phyloP scores from a whole-genome alignment of 2,329 filamentous ascomycete genomes.

The Pestalotiopsis sp. region DNA sequence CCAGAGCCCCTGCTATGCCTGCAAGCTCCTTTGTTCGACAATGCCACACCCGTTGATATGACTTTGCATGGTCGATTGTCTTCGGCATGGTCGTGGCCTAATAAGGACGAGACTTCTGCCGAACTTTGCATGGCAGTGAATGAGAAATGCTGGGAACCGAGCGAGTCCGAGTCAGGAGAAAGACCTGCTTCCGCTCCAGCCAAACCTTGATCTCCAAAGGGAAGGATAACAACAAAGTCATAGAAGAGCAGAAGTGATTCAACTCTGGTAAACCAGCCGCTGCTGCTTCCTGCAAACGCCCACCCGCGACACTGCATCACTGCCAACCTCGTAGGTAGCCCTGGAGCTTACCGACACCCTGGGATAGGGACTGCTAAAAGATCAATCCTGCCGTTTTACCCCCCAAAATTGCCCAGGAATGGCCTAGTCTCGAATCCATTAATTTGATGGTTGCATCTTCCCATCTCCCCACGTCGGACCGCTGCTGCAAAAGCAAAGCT shows the following conservation, averaged over 20 bases:
- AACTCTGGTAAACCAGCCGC: neutral
- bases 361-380: neutral
- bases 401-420: conserved; percentile 4
- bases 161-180: neutral
- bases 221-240: neutral
- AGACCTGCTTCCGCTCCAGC: neutral
- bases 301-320: neutral
- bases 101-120: neutral
- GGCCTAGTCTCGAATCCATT: conserved; percentile 6
- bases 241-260: too few relatives aligned
- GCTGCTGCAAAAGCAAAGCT: neutral
- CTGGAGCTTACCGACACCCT: neutral
- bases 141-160: neutral
- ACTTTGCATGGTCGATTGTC: neutral
- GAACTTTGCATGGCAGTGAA: neutral
- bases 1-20: neutral
- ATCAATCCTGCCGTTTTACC: neutral
- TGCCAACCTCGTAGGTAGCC: neutral
- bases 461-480: conserved; percentile 10
- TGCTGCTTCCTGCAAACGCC: neutral
- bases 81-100: neutral
- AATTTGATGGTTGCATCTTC: conserved; percentile 12
- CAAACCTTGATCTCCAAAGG: neutral
- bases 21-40: conserved; percentile 1
- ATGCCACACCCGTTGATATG: neutral